phyloP scores from a whole-genome alignment of 169 alveolate species.

The Cryptosporidium andersoni region DNA sequence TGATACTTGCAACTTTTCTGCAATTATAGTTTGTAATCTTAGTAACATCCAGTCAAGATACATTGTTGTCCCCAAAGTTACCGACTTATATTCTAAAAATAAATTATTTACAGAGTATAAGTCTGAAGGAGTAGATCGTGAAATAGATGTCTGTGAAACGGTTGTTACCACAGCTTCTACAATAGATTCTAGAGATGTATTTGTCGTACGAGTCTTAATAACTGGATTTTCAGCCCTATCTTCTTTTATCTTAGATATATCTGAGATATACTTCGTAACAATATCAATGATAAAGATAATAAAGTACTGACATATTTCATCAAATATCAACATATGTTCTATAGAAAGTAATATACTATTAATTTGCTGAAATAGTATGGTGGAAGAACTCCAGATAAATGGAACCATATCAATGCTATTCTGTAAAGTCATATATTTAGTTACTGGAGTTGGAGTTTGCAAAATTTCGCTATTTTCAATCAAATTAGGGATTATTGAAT shows the following conservation, averaged over 20 bases:
- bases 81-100: conserved; percentile 11
- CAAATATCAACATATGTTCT: conserved; percentile 37
- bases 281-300: conserved; percentile 5
- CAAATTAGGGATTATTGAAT: conserved; percentile 10
- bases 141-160: conserved; percentile 22
- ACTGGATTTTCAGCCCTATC: conserved; percentile 4
- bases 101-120: neutral
- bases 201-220: conserved; percentile 4
- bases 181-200: conserved; percentile 40
- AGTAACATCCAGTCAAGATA: conserved; percentile 56
- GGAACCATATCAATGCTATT: conserved; percentile 27
- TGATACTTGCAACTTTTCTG: no score
- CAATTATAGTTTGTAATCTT: conserved; percentile 22
- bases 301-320: conserved; percentile 41
- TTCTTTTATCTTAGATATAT: conserved; percentile 22
- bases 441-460: conserved; percentile 30
- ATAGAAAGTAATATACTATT: conserved; percentile 13
- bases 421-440: conserved; percentile 13
- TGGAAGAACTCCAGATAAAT: conserved; percentile 47
- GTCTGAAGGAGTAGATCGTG: neutral
- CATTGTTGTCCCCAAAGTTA: conserved; percentile 54
- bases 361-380: conserved; percentile 4
- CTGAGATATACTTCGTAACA: conserved; percentile 5
- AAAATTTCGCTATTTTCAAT: conserved; percentile 10
- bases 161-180: conserved; percentile 64